These are phyloP conservation scores for Tylopilus sp. DNA, from an alignment of 768 basidiomycete species.

Conservation along the genomic window DNA sequence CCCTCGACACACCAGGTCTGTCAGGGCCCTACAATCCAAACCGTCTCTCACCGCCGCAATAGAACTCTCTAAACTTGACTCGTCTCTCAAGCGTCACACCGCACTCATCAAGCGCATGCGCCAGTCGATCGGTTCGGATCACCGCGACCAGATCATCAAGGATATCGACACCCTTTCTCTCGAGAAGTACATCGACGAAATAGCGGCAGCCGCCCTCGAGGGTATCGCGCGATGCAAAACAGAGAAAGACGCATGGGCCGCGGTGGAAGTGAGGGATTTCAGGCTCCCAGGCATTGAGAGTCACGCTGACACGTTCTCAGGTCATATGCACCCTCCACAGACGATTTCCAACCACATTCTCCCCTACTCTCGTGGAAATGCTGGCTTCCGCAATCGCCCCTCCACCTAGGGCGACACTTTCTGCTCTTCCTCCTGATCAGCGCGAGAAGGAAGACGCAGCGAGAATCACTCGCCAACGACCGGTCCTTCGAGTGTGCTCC, in stretches of 20 bases:
- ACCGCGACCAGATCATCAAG: slow-evolving; percentile 84
- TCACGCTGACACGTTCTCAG: slow-evolving; percentile 38
- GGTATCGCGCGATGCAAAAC: slow-evolving; percentile 86
- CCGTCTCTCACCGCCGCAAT: slow-evolving; percentile 4
- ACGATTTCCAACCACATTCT: slow-evolving; percentile 79
- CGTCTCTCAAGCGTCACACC: slow-evolving; percentile 94
- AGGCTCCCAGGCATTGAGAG: background rate
- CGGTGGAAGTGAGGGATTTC: slow-evolving; percentile 70
- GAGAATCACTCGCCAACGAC: slow-evolving; percentile 78
- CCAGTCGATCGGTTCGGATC: slow-evolving; percentile 78
- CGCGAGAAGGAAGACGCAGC: slow-evolving; percentile 89
- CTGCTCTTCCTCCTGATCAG: slow-evolving; percentile 67
- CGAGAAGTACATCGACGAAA: slow-evolving; percentile 96
- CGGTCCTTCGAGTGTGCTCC: slow-evolving; percentile 80
- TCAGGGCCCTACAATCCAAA: slow-evolving; percentile 1
- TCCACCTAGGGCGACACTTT: slow-evolving; percentile 53
- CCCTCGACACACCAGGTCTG: slow-evolving; percentile 47
- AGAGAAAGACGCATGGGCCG: slow-evolving; percentile 88
- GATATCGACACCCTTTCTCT: slow-evolving; percentile 88
- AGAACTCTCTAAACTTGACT: slow-evolving; percentile 82
- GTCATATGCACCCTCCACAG: slow-evolving; percentile 86
- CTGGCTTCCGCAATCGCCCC: slow-evolving; percentile 57
- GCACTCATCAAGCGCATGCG: slow-evolving; percentile 92
- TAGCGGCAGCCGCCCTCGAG: slow-evolving; percentile 82
- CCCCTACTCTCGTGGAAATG: slow-evolving; percentile 61